A percentile compares a stretch with the other conserved stretches of the same genome.
phyloP scores from a whole-genome alignment of 1,284 basidiomycete species.

The Farysia itapuensis region DNA sequence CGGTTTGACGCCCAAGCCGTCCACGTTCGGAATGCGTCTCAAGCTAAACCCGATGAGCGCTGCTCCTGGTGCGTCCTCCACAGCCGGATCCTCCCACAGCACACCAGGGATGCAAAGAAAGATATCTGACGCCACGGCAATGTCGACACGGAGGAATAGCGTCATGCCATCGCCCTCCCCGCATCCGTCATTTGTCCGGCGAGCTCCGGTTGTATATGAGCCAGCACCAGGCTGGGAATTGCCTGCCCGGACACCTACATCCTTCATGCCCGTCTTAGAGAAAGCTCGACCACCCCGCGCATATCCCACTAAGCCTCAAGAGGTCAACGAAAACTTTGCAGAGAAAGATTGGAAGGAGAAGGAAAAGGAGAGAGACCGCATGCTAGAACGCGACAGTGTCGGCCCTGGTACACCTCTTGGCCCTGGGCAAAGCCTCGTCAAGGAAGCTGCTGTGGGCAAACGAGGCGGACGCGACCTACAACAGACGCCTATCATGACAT shows the following conservation, averaged over 20 bases:
- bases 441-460: constrained; percentile 31
- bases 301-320: constrained; percentile 49
- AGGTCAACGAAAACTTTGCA: constrained; percentile 54
- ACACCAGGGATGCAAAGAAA: constrained; percentile 27
- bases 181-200: background rate
- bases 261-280: constrained; percentile 40
- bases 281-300: constrained; percentile 26
- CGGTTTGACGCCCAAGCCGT: constrained; percentile 13
- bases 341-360: constrained; percentile 53
- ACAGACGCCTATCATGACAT: constrained; percentile 54
- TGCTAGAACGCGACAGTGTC: constrained; percentile 35
- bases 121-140: constrained; percentile 14
- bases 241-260: constrained; percentile 39
- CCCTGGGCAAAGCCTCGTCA: constrained; percentile 38
- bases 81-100: constrained; percentile 1
- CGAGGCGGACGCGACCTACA: constrained; percentile 44
- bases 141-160: constrained; percentile 35
- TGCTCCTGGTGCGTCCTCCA: background rate
- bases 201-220: constrained; percentile 10
- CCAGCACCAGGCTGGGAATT: constrained; percentile 47
- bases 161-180: constrained; percentile 30
- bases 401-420: constrained; percentile 36
- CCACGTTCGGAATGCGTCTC: constrained; percentile 36
- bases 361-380: constrained; percentile 46
- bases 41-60: constrained; percentile 30